Percentiles rank a stretch among this genome's conserved stretches.
These are phyloP conservation scores for Clavaria fumosa DNA, from an alignment of 768 basidiomycete species.

Conservation along the genomic window DNA sequence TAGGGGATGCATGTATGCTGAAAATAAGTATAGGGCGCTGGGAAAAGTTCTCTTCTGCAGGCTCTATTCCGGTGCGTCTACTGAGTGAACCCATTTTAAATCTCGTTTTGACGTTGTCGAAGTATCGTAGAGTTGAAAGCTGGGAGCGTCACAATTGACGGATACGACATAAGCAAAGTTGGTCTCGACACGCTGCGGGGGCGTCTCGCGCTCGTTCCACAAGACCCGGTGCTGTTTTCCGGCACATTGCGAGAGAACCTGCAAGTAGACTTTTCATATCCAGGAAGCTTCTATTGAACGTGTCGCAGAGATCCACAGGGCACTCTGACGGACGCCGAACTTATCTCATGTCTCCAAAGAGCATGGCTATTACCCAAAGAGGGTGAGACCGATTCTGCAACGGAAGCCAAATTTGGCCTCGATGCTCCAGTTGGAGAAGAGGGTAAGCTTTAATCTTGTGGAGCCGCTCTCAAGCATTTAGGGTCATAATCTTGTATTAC, in stretches of 20 bases:
- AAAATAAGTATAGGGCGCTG: constrained; percentile 11
- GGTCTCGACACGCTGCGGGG: constrained; percentile 39
- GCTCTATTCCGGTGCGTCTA: constrained; percentile 36
- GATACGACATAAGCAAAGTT: constrained; percentile 33
- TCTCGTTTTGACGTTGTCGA: constrained; percentile 3
- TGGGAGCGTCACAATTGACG: constrained; percentile 47
- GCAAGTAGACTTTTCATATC: constrained; percentile 33
- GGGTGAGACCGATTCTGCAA: constrained; percentile 27
- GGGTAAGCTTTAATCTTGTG: too few species aligned
- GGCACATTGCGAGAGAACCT: constrained; percentile 34
- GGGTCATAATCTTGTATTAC: too few species aligned
- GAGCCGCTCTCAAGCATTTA: too few species aligned
- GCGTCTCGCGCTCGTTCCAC: constrained; percentile 52
- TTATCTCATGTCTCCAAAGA: constrained; percentile 44
- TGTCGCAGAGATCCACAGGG: constrained; percentile 35
- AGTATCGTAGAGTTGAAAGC: constrained; percentile 44
- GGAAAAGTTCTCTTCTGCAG: constrained; percentile 43
- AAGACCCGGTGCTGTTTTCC: constrained; percentile 41
- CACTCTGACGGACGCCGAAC: constrained; percentile 39
- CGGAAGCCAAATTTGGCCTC: constrained; percentile 55
- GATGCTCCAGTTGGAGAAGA: constrained; percentile 48
- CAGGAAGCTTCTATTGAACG: constrained; percentile 23
- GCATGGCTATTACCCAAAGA: constrained; percentile 42
- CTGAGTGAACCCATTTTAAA: neutral
- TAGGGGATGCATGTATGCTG: too few species aligned